These are phyloP conservation scores for Solanum stenotomum DNA, from an alignment of 257 asterid genomes.

Conservation along the genomic window DNA sequence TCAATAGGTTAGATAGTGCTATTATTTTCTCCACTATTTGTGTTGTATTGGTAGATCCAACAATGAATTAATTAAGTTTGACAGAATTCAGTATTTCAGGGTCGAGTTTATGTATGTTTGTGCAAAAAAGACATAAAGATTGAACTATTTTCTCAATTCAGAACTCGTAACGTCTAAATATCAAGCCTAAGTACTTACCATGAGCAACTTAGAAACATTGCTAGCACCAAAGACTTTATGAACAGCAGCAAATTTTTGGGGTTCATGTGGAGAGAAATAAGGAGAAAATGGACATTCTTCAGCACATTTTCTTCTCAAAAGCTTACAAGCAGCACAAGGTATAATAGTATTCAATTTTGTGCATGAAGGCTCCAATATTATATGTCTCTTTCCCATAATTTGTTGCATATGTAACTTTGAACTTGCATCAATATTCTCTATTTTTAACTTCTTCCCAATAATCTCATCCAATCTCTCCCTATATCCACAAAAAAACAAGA, in stretches of 20 bases:
- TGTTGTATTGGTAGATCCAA: not conserved
- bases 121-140: not conserved
- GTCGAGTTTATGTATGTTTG: not conserved
- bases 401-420: slow-evolving; percentile 1
- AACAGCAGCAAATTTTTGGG: slow-evolving; percentile 88
- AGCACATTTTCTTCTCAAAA: slow-evolving; percentile 72
- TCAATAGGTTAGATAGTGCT: not conserved
- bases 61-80: not conserved
- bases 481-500: not conserved
- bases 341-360: slow-evolving; percentile 54
- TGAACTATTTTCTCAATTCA: not conserved
- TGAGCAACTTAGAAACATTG: slow-evolving; percentile 92
- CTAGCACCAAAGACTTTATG: slow-evolving; percentile 93
- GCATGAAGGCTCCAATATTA: slow-evolving; percentile 40
- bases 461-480: slow-evolving; percentile 73
- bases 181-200: slow-evolving; percentile 24
- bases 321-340: slow-evolving; percentile 96
- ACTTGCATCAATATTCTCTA: slow-evolving; percentile 35
- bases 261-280: slow-evolving; percentile 85
- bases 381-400: slow-evolving; percentile 50
- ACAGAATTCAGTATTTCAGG: not conserved
- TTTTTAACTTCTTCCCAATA: slow-evolving; percentile 53
- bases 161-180: not conserved
- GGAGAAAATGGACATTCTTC: slow-evolving; percentile 93
- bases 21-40: not conserved